Conservation (phyloP, 78 protist genomes). For the Cavenderia fasciculata region DNA sequence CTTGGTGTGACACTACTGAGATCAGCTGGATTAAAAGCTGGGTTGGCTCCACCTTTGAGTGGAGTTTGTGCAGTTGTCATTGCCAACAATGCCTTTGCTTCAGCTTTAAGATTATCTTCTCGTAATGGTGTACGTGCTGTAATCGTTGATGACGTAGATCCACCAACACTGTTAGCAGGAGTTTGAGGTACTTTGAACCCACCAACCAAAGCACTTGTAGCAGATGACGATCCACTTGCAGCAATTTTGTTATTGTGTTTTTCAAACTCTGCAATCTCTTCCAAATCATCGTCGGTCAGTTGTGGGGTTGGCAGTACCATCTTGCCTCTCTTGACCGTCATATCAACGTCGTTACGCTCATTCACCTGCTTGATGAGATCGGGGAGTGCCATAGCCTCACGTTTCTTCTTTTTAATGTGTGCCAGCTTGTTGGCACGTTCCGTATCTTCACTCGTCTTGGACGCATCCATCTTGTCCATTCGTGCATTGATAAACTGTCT, state of each 20-base stretch:
- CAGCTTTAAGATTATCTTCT: conserved; percentile 68
- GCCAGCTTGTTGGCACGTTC: conserved; percentile 73
- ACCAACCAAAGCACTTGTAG: conserved; percentile 33
- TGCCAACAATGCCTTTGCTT: conserved; percentile 50
- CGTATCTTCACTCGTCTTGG: conserved; percentile 43
- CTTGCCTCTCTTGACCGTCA: conserved; percentile 53
- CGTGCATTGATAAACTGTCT: conserved; percentile 18
- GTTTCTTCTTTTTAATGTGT: conserved; percentile 40
- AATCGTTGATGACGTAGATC: background rate
- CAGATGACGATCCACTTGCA: background rate
- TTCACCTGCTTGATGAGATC: conserved; percentile 58
- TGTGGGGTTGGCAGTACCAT: conserved; percentile 89
- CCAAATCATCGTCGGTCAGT: conserved; percentile 89
- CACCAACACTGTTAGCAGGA: background rate
- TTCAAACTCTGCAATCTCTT: conserved; percentile 79
- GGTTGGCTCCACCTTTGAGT: conserved; percentile 77
- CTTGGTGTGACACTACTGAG: conserved; percentile 49
- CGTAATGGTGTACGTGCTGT: conserved; percentile 48
- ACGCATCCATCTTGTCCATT: conserved; percentile 73
- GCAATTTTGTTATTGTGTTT: background rate
- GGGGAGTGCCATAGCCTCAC: conserved; percentile 79
- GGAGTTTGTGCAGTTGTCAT: conserved; percentile 80
- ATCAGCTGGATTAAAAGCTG: conserved; percentile 44
- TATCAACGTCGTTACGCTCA: conserved; percentile 81
- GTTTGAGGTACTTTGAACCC: conserved; percentile 18